These are phyloP conservation scores for Geoglossum glabrum DNA, from an alignment of 495 filamentous ascomycete genomes.

Conservation along the genomic window DNA sequence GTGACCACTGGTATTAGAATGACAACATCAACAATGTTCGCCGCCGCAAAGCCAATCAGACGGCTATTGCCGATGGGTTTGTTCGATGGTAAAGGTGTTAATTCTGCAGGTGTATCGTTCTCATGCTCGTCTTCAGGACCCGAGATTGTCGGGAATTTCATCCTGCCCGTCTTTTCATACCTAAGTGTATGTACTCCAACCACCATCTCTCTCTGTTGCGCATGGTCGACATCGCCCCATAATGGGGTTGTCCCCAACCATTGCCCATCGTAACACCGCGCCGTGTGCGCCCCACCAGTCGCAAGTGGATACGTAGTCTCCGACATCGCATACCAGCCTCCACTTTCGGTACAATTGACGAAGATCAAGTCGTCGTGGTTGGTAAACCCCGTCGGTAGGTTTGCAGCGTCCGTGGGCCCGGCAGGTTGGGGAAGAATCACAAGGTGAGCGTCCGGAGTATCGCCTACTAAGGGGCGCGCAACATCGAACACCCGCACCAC, in stretches of 20 bases:
- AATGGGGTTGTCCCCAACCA: conserved; percentile 23
- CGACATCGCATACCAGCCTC: conserved; percentile 88
- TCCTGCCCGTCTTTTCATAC: conserved; percentile 5
- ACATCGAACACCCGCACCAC: conserved; percentile 87
- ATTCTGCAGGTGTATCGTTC: conserved; percentile 25
- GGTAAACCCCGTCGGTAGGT: conserved; percentile 31
- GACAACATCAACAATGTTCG: conserved; percentile 31
- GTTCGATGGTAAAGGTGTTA: neutral
- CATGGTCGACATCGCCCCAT: conserved; percentile 19
- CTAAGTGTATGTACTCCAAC: conserved; percentile 29
- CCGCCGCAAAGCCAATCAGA: conserved; percentile 24
- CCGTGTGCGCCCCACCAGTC: conserved; percentile 43
- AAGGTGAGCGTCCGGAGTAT: conserved; percentile 38
- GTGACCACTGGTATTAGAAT: conserved; percentile 25
- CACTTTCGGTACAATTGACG: conserved; percentile 64
- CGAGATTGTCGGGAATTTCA: conserved; percentile 16
- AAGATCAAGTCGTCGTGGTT: conserved; percentile 50
- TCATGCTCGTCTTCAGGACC: conserved; percentile 9
- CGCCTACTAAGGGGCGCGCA: conserved; percentile 40
- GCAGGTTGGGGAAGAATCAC: conserved; percentile 74
- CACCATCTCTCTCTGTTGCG: conserved; percentile 27
- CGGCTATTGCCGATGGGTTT: conserved; percentile 6
- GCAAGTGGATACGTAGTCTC: conserved; percentile 69
- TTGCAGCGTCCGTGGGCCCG: conserved; percentile 36
- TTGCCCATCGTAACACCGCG: conserved; percentile 36